phyloP scores from a whole-genome alignment of 257 asterid genomes.

The Lycium ferocissimum region DNA sequence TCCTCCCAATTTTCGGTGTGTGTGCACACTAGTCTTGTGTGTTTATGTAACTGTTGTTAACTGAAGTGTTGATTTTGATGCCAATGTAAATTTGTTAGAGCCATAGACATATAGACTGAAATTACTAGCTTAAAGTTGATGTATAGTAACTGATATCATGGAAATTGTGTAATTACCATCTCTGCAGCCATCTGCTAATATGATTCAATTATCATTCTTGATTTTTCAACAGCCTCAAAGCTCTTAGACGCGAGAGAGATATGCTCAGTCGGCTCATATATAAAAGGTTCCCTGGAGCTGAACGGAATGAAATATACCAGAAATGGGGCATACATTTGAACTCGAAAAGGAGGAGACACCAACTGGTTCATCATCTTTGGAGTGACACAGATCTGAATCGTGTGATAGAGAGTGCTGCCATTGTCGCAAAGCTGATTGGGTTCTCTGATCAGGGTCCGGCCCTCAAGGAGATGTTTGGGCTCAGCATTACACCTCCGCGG shows the following conservation, averaged over 20 bases:
- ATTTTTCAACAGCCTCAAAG: slow-evolving; percentile 46
- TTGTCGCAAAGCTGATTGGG: slow-evolving; percentile 55
- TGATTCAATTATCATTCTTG: slow-evolving; percentile 20
- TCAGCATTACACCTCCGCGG: slow-evolving; percentile 55
- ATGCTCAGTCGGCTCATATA: slow-evolving; percentile 50
- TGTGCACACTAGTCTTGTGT: not conserved
- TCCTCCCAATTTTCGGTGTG: not conserved
- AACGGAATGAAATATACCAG: slow-evolving; percentile 45
- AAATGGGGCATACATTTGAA: slow-evolving; percentile 57
- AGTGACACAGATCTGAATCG: slow-evolving; percentile 41
- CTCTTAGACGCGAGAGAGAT: slow-evolving; percentile 49
- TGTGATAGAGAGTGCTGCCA: slow-evolving; percentile 51
- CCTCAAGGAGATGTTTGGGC: slow-evolving; percentile 64
- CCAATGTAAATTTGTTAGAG: not conserved
- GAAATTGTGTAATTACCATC: slow-evolving; percentile 1
- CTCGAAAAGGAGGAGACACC: slow-evolving; percentile 51
- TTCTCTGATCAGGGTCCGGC: slow-evolving; percentile 51
- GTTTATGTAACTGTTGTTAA: too few relatives aligned
- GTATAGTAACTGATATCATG: not conserved
- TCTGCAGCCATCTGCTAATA: not conserved
- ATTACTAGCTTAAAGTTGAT: not conserved
- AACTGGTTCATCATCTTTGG: slow-evolving; percentile 50
- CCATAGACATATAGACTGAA: not conserved
- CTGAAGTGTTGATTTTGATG: not conserved
- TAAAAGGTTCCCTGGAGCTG: slow-evolving; percentile 47